Percentiles rank a stretch among this genome's conserved stretches.
Evolutionary conservation across 139 green algal species (phyloP).

Genomic region (Chlorella sorokiniana): DNA sequence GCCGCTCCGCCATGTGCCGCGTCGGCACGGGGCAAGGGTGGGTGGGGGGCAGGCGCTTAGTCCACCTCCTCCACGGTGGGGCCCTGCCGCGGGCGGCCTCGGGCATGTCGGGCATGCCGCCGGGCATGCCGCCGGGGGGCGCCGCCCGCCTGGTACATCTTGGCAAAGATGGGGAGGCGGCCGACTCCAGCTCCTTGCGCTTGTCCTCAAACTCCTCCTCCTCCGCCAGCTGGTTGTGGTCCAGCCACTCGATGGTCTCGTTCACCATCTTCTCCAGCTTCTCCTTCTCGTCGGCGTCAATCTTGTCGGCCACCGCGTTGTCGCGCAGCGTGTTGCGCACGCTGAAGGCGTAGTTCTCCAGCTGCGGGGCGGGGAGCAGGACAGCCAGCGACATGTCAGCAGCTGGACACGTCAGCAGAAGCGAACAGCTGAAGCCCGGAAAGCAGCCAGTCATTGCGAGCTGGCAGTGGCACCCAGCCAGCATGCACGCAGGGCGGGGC

Average conservation of each 20-base stretch:
- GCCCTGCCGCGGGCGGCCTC: slow-evolving; percentile 38
- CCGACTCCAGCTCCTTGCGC: slow-evolving; percentile 94
- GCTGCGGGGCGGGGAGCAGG: not conserved
- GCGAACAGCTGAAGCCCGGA: too few species aligned
- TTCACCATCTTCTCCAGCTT: slow-evolving; percentile 88
- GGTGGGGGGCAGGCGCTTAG: slow-evolving; percentile 28
- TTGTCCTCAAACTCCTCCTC: slow-evolving; percentile 98
- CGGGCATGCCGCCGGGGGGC: slow-evolving; percentile 50
- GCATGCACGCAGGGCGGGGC: too few species aligned
- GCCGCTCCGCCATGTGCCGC: too few species aligned
- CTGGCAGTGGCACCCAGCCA: too few species aligned
- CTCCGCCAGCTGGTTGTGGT: slow-evolving; percentile 87
- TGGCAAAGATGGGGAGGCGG: slow-evolving; percentile 92
- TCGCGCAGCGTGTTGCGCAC: slow-evolving; percentile 96
- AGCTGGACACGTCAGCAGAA: too few species aligned
- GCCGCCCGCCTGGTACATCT: slow-evolving; percentile 75
- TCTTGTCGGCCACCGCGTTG: slow-evolving; percentile 62
- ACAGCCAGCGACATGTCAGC: not conserved
- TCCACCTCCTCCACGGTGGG: slow-evolving; percentile 74
- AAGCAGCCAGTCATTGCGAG: too few species aligned
- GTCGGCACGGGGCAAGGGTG: not conserved
- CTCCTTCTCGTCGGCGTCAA: slow-evolving; percentile 87
- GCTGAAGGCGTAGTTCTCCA: slow-evolving; percentile 50
- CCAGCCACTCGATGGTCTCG: slow-evolving; percentile 90
- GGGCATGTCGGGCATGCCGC: slow-evolving; percentile 57